These are phyloP conservation scores for Cyclocybe aegerita DNA, from an alignment of 768 basidiomycete species.

Conservation along the genomic window DNA sequence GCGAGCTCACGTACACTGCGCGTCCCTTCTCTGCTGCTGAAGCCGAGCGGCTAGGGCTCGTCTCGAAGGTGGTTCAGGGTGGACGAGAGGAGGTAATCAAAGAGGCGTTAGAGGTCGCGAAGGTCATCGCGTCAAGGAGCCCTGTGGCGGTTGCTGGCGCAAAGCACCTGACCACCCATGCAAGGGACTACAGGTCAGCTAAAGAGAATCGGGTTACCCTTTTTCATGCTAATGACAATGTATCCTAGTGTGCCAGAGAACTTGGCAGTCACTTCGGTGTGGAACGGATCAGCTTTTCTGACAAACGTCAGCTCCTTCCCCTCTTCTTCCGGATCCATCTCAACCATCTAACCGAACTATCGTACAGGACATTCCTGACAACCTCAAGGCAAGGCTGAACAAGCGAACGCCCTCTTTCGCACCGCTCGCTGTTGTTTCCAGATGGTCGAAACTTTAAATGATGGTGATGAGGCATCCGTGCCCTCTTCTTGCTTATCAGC, in stretches of 20 bases:
- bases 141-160: slow-evolving; percentile 78
- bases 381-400: slow-evolving; percentile 28
- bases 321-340: not conserved
- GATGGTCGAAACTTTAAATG: slow-evolving; percentile 18
- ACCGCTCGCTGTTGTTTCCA: slow-evolving; percentile 11
- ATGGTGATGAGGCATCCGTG: too few relatives aligned
- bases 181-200: slow-evolving; percentile 73
- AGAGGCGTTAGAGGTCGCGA: slow-evolving; percentile 66
- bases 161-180: slow-evolving; percentile 76
- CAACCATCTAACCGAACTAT: not conserved
- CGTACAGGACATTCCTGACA: slow-evolving; percentile 37
- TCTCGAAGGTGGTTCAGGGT: slow-evolving; percentile 72
- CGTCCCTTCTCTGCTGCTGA: slow-evolving; percentile 68
- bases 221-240: not conserved
- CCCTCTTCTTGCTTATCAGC: too few relatives aligned
- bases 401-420: slow-evolving; percentile 31
- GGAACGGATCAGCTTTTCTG: slow-evolving; percentile 44
- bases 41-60: slow-evolving; percentile 67
- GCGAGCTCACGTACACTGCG: slow-evolving; percentile 78
- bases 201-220: not conserved
- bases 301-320: slow-evolving; percentile 31
- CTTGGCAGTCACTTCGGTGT: slow-evolving; percentile 41
- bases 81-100: slow-evolving; percentile 62
- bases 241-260: slow-evolving; percentile 37
- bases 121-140: slow-evolving; percentile 68